phyloP scores from a whole-genome alignment of 1,139 yeast species.

The Geotrichum australiense region DNA sequence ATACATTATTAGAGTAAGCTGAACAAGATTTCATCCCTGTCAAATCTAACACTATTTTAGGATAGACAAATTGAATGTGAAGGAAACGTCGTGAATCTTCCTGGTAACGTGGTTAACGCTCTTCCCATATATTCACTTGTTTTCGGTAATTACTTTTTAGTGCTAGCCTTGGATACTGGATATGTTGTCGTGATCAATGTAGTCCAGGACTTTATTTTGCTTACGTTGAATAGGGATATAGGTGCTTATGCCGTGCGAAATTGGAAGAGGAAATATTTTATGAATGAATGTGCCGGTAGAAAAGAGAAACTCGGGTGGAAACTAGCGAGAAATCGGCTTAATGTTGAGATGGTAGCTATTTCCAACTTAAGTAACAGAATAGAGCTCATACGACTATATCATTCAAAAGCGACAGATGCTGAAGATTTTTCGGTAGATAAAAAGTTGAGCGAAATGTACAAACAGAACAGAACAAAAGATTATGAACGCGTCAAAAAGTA shows the following conservation, averaged over 20 bases:
- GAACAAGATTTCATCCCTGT: not conserved
- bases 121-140: not conserved
- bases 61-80: conserved; percentile 1
- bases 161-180: not conserved
- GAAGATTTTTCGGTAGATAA: no score
- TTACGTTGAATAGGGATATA: not conserved
- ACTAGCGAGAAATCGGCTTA: not conserved
- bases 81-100: no score
- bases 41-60: not conserved
- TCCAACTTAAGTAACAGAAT: not conserved
- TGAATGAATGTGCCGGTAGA: not conserved
- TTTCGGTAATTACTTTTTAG: not conserved
- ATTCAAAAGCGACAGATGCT: not conserved
- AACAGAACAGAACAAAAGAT: no score
- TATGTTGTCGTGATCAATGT: not conserved
- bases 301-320: conserved; percentile 3
- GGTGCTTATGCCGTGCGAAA: not conserved
- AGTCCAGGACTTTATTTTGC: not conserved
- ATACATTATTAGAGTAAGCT: not conserved
- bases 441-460: no score
- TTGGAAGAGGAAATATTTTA: not conserved
- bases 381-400: not conserved
- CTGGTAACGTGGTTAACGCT: no score
- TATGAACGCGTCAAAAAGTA: no score
- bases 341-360: not conserved